phyloP scores from a whole-genome alignment of 805 yeast species.

The Priceomyces melissophilus region DNA sequence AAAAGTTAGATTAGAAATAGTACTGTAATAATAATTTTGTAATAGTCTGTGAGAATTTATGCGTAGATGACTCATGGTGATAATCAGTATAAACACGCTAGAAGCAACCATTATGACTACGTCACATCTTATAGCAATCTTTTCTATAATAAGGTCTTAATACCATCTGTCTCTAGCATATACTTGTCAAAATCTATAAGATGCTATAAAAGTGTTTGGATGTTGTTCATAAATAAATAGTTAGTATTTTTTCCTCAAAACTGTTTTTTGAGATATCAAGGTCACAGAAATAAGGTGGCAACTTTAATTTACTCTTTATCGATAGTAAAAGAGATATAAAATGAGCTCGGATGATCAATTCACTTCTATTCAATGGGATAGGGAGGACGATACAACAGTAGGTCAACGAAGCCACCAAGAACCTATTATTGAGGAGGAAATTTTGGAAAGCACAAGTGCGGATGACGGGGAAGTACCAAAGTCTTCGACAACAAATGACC shows the following conservation, averaged over 20 bases:
- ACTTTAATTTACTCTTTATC: background rate
- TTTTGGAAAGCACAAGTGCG: slow-evolving; percentile 5
- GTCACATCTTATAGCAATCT: too few relatives aligned
- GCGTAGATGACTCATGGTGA: too few relatives aligned
- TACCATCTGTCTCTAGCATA: too few relatives aligned
- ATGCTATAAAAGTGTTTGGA: too few relatives aligned
- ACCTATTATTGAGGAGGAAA: slow-evolving; percentile 13
- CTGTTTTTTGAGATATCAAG: background rate
- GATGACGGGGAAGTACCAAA: slow-evolving; percentile 2
- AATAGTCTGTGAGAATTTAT: too few relatives aligned
- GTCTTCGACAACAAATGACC: slow-evolving; percentile 6
- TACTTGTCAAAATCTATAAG: background rate
- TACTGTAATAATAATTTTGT: too few relatives aligned
- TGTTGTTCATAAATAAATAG: background rate
- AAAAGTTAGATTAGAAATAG: background rate
- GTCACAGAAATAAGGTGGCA: slow-evolving; percentile 1
- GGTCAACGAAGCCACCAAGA: slow-evolving; percentile 4
- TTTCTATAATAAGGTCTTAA: too few relatives aligned
- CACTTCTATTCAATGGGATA: slow-evolving; percentile 57
- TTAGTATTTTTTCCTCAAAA: background rate
- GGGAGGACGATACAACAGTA: slow-evolving; percentile 30
- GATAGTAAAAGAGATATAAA: background rate
- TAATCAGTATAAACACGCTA: too few relatives aligned
- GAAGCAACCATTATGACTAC: too few relatives aligned
- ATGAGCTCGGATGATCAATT: slow-evolving; percentile 46